Percentiles rank a stretch among this genome's conserved stretches.
Evolutionary conservation across 2,329 filamentous ascomycete species (phyloP).

Genomic region (Shiraia sp.): DNA sequence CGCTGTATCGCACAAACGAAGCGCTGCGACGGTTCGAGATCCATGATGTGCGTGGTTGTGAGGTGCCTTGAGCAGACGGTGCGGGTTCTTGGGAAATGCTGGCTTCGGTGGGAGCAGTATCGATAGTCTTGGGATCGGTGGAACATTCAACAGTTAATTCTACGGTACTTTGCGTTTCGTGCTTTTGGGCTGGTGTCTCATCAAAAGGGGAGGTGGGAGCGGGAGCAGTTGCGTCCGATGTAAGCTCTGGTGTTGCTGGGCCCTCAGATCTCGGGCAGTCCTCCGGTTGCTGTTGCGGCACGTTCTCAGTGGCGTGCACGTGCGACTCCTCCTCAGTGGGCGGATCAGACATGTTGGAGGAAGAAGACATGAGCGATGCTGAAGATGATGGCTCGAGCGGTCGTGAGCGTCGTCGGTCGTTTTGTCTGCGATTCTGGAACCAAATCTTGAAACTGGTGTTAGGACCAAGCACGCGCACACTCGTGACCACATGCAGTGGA

Average conservation of each 20-base stretch:
- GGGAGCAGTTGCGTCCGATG: constrained; percentile 21
- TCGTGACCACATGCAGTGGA: constrained; percentile 26
- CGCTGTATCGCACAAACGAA: constrained; percentile 42
- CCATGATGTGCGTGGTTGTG: constrained; percentile 44
- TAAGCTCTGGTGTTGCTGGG: constrained; percentile 24
- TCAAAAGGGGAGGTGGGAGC: constrained; percentile 15
- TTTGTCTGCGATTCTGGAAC: constrained; percentile 86
- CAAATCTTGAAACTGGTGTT: constrained; percentile 70
- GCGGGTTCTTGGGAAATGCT: constrained; percentile 37
- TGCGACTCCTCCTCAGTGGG: constrained; percentile 33
- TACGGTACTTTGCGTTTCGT: constrained; percentile 21
- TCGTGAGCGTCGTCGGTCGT: constrained; percentile 85
- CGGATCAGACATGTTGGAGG: constrained; percentile 42
- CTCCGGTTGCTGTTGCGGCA: constrained; percentile 18
- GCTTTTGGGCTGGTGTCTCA: constrained; percentile 11
- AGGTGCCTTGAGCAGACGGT: constrained; percentile 36
- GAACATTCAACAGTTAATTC: constrained; percentile 23
- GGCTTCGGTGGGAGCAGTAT: constrained; percentile 29
- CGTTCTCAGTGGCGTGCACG: constrained; percentile 25
- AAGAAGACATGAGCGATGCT: constrained; percentile 41
- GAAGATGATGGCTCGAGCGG: constrained; percentile 59
- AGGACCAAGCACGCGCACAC: constrained; percentile 30
- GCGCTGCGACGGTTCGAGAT: constrained; percentile 53
- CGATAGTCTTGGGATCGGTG: constrained; percentile 27
- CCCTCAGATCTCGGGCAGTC: constrained; percentile 21